phyloP scores from a whole-genome alignment of 495 filamentous ascomycete species.

The Melanomma pulvis-pyrius region DNA sequence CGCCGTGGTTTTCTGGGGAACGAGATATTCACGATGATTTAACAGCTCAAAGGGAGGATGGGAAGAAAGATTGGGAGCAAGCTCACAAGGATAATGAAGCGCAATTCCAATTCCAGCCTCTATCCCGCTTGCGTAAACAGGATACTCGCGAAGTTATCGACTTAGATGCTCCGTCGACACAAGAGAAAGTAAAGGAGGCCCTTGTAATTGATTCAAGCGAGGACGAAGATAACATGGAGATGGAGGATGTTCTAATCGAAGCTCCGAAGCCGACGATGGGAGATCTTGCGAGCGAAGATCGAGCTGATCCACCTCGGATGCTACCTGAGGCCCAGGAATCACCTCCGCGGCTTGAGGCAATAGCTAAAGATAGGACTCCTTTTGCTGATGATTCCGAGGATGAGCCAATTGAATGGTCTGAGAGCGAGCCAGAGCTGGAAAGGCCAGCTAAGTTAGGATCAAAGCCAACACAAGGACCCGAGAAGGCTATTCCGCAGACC shows the following conservation, averaged over 20 bases:
- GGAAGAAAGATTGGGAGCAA: constrained; percentile 39
- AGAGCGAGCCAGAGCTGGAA: constrained; percentile 46
- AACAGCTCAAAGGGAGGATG: constrained; percentile 43
- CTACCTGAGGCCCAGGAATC: constrained; percentile 13
- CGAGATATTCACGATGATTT: constrained; percentile 42
- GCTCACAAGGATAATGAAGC: constrained; percentile 32
- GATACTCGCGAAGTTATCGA: constrained; percentile 42
- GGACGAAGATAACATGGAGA: constrained; percentile 56
- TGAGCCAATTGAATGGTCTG: constrained; percentile 46
- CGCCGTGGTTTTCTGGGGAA: constrained; percentile 79
- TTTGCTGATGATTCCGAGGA: constrained; percentile 33
- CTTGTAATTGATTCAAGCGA: constrained; percentile 45
- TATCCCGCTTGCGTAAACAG: constrained; percentile 48
- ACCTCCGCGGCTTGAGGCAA: constrained; percentile 13
- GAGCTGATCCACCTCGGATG: constrained; percentile 48
- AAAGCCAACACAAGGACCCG: background rate
- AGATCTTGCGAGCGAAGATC: constrained; percentile 48
- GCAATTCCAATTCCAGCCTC: constrained; percentile 45
- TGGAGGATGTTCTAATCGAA: constrained; percentile 51
- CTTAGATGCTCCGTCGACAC: constrained; percentile 35
- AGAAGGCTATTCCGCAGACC: background rate
- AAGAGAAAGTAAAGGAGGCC: constrained; percentile 28
- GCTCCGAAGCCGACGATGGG: constrained; percentile 45
- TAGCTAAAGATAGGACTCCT: background rate
- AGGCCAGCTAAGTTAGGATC: constrained; percentile 29